Base-by-base conservation (phyloP, 2,329 filamentous ascomycete species). In the Aspergillus sp. region DNA sequence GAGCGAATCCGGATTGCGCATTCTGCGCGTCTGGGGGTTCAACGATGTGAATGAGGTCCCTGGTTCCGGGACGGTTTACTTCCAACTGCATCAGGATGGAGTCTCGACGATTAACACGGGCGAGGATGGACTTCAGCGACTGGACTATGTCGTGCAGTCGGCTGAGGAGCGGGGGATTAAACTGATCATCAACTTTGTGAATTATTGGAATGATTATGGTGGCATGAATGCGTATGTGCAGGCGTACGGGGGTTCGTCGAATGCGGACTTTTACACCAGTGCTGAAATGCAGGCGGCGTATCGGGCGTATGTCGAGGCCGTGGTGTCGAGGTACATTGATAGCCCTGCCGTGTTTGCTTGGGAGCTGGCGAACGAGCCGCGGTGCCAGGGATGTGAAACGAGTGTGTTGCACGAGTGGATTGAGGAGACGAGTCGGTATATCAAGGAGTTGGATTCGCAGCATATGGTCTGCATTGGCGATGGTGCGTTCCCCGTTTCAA, bases 191-290 rank as follows among this genome's bases (percentile, higher is more conserved):
- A 74, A 73, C 62, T 75, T 75, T 46, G 85, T 90, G 59, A 91
- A 91, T 76, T 86, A 90, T 76, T 91, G 88, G 87, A 80, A 79
- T 50, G 89, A 91, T 69, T 90, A 89, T 48, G 87, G 87, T 30
- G 87, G 87, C 52, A 88, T 89, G 76, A 78, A 80, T 11, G 83
- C 84, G 1, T 89, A 89, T 67, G 81, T 82, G 49, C 77, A 73
- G 11, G 84, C 82, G 2, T 88, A 85, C 59, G 85, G 84, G 43
- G 83, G 82, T 54, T 34, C 52, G 4, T 72, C 72, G 59, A 79
- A 84, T 61, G 79, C 78, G 15, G 77, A 77, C 7, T 90, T 86
- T 82, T 90, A 87, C 75, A 85, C 82, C 22, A 82, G 84, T 66
- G 68, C 77, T 0, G 74, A 75, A 0, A 82, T 82, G 7, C 85